Conservation (phyloP, 352 stramenopile genomes). For the Phytopythium litorale region DNA sequence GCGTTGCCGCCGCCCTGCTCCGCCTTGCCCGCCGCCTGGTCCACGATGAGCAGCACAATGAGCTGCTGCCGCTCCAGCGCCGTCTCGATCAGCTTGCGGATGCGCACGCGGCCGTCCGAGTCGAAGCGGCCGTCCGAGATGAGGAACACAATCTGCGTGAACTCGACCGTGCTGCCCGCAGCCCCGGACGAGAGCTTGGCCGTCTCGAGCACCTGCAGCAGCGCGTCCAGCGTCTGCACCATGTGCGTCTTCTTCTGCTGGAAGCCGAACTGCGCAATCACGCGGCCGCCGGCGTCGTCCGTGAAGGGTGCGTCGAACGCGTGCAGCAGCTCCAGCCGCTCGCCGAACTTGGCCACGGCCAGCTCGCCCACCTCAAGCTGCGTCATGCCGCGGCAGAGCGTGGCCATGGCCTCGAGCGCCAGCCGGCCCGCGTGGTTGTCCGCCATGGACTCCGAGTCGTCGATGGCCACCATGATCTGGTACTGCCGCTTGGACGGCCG, state of each 20-base stretch:
- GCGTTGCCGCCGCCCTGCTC: slow-evolving; percentile 13
- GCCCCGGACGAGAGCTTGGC: slow-evolving; percentile 52
- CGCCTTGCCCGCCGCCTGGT: slow-evolving; percentile 58
- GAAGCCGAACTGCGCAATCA: slow-evolving; percentile 97
- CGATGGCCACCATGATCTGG: slow-evolving; percentile 98
- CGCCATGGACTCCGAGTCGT: slow-evolving; percentile 99
- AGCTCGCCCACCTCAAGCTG: slow-evolving; percentile 98
- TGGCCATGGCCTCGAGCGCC: slow-evolving; percentile 95
- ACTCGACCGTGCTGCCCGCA: slow-evolving; percentile 62
- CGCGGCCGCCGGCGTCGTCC: slow-evolving; percentile 91
- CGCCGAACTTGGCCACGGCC: slow-evolving; percentile 92
- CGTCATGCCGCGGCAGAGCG: slow-evolving; percentile 96
- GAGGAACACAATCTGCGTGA: slow-evolving; percentile 98
- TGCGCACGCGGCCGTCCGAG: slow-evolving; percentile 91
- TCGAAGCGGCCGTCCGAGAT: slow-evolving; percentile 99
- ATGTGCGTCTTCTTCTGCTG: slow-evolving; percentile 97
- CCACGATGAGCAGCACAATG: slow-evolving; percentile 98
- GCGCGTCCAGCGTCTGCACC: slow-evolving; percentile 91
- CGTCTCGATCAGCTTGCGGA: slow-evolving; percentile 95
- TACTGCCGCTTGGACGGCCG: slow-evolving; percentile 99
- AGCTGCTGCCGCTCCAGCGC: slow-evolving; percentile 97
- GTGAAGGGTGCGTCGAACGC: slow-evolving; percentile 97
- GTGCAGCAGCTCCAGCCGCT: slow-evolving; percentile 96
- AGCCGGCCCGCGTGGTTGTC: slow-evolving; percentile 95
- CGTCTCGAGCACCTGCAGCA: slow-evolving; percentile 89